These are phyloP conservation scores for Eleusine indica DNA, from an alignment of 176 grass and related monocot genomes.

Conservation along the genomic window DNA sequence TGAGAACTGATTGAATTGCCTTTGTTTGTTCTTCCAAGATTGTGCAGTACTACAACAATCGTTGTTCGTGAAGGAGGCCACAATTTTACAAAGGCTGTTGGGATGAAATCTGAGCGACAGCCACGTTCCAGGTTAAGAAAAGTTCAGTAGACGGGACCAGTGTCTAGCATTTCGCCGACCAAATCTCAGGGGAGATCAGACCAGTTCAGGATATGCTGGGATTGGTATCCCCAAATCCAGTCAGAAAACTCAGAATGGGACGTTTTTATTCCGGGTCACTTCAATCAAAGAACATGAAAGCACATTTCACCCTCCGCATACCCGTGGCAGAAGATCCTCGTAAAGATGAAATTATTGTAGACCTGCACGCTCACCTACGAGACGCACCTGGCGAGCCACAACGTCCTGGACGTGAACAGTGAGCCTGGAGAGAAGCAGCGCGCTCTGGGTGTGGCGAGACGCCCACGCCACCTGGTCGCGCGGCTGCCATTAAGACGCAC, in stretches of 20 bases:
- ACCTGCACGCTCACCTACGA: neutral
- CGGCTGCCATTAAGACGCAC: neutral
- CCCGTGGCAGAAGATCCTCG: neutral
- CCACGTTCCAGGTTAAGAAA: neutral
- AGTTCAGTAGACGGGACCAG: neutral
- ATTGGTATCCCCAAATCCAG: neutral
- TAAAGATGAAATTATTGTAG: neutral
- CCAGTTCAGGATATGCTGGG: slow-evolving; percentile 6
- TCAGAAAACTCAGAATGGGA: neutral
- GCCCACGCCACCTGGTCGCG: neutral
- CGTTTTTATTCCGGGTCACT: neutral
- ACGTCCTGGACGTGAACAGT: neutral
- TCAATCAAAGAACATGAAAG: neutral
- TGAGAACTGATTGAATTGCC: neutral
- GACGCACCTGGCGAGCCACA: neutral
- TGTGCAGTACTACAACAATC: neutral
- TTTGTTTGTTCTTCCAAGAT: neutral
- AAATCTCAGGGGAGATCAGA: slow-evolving; percentile 11
- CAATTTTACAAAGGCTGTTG: neutral
- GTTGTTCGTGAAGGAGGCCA: neutral
- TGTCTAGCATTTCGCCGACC: slow-evolving; percentile 17
- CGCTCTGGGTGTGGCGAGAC: neutral
- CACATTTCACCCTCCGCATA: neutral
- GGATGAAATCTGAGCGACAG: neutral
- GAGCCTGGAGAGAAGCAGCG: neutral